Evolutionary conservation across 1,284 basidiomycete genomes (phyloP), one percentile per base, ranked within the genome.

Genomic region (Omphalotus olearius): DNA sequence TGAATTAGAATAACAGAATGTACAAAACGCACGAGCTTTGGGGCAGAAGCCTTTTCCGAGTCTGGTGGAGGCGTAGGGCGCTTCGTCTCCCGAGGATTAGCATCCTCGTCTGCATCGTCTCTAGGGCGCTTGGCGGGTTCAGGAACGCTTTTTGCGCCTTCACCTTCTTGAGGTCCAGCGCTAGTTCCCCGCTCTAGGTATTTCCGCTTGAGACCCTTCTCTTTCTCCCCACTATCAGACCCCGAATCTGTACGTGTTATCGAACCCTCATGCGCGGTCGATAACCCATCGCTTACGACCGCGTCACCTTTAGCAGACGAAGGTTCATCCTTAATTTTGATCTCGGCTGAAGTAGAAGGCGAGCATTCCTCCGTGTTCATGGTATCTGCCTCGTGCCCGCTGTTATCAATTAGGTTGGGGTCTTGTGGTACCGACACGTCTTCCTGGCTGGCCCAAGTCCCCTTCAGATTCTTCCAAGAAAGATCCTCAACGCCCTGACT

Each of bases 401-500:
- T 17, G 17, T 23, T 51, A 26, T 17, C 49, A 36, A 25, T 9
- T 16, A 16, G 3, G 26, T 26, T 36, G 28, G 47, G 9, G 7
- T 33, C 30, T 13, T 33, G 30, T 2, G 30, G 13, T 9, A 33
- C 30, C 30, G 30, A 33, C 30, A 33, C 30, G 13, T 33, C 30
- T 33, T 33, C 30, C 30, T 17, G 49, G 54, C 33, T 53, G 16
- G 6, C 18, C 20, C 25, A 20, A 37, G 17, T 41, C n/a, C 36
- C 44, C 53, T 70, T 70, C 60, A 67, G 68, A 55, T 76, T 81
- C 65, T 75, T 75, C 83, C 85, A 87, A 60, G 70, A 80, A 58
- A 88, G 75, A 63, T 88, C 85, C 63, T 87, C 85, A 20, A 88
- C 85, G 33, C 84, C 83, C 59, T 82, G 82, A 57, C 84, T 88